Evolutionary conservation across 2,329 filamentous ascomycete genomes (phyloP).

Genomic region (Lasiodiplodia sp.): DNA sequence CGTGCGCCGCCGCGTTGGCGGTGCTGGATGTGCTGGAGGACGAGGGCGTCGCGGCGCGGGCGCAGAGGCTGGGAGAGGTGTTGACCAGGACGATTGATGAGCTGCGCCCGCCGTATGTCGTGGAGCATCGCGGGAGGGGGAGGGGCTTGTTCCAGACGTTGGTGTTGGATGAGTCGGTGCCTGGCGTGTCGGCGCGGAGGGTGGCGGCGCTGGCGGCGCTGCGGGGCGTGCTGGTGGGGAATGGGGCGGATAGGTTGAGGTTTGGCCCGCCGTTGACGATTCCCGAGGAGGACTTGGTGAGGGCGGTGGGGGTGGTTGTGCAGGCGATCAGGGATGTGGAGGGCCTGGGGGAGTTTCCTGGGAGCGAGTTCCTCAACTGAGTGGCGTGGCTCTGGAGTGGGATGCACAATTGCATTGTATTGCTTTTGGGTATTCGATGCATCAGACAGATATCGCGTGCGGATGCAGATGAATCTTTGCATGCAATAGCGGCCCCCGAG

Average conservation of each 20-base stretch:
- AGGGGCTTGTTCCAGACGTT: conserved; percentile 1
- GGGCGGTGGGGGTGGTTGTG: neutral
- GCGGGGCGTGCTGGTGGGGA: neutral
- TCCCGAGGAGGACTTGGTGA: neutral
- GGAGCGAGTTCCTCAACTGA: conserved; percentile 6
- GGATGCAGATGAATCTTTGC: neutral
- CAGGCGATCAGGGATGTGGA: conserved; percentile 8
- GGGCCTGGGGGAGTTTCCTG: neutral
- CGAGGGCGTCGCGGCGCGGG: neutral
- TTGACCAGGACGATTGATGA: neutral
- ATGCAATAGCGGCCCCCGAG: neutral
- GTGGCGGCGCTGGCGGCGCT: conserved; percentile 3
- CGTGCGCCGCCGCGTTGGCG: conserved; percentile 1
- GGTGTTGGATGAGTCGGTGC: neutral
- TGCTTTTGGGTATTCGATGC: no score
- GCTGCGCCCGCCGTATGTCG: neutral
- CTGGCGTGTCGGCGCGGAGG: neutral
- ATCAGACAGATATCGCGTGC: no score
- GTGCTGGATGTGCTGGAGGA: conserved; percentile 6
- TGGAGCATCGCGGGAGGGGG: neutral
- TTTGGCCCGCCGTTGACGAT: conserved; percentile 18
- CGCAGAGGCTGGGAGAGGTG: neutral
- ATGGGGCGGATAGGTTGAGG: neutral
- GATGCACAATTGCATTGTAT: no score
- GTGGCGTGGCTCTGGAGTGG: no score